Percentiles rank a stretch among this genome's conserved stretches.
These are phyloP conservation scores for Microdochium trichocladiopsis DNA, from an alignment of 2,329 filamentous ascomycete species.

Conservation along the genomic window DNA sequence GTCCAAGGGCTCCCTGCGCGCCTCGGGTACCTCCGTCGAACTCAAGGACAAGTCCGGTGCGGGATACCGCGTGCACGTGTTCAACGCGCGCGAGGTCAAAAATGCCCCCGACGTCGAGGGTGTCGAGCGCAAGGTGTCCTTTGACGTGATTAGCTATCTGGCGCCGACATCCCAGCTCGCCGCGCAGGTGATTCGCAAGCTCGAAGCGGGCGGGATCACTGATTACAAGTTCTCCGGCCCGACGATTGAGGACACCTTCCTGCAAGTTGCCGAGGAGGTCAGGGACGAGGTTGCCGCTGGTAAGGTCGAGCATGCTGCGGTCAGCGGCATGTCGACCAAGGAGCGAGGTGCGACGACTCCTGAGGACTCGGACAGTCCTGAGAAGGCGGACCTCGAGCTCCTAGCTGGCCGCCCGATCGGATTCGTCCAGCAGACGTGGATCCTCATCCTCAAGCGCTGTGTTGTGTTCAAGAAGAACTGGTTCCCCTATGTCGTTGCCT, in stretches of 20 bases:
- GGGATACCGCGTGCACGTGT: constrained; percentile 76
- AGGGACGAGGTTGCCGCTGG: constrained; percentile 34
- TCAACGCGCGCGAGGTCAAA: constrained; percentile 45
- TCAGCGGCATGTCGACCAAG: neutral
- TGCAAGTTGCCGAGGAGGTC: constrained; percentile 78
- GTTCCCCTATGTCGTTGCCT: constrained; percentile 66
- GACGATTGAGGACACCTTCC: constrained; percentile 88
- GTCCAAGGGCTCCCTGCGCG: constrained; percentile 76
- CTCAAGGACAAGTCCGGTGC: constrained; percentile 77
- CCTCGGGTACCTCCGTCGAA: constrained; percentile 76
- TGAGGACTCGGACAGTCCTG: constrained; percentile 13
- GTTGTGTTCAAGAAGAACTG: constrained; percentile 74
- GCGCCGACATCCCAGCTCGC: constrained; percentile 64
- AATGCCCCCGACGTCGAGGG: constrained; percentile 44
- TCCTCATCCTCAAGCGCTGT: constrained; percentile 71
- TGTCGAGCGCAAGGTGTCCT: constrained; percentile 49
- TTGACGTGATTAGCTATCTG: constrained; percentile 68
- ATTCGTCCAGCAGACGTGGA: constrained; percentile 61
- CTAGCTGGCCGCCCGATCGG: constrained; percentile 64
- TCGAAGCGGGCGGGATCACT: constrained; percentile 60
- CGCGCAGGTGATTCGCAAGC: constrained; percentile 59
- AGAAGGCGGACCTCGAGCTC: constrained; percentile 42
- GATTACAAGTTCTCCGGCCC: constrained; percentile 85
- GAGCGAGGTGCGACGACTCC: neutral
- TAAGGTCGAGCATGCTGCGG: constrained; percentile 13